Evolutionary conservation across 1,284 basidiomycete genomes (phyloP).

Genomic region (Marasmius sp.): DNA sequence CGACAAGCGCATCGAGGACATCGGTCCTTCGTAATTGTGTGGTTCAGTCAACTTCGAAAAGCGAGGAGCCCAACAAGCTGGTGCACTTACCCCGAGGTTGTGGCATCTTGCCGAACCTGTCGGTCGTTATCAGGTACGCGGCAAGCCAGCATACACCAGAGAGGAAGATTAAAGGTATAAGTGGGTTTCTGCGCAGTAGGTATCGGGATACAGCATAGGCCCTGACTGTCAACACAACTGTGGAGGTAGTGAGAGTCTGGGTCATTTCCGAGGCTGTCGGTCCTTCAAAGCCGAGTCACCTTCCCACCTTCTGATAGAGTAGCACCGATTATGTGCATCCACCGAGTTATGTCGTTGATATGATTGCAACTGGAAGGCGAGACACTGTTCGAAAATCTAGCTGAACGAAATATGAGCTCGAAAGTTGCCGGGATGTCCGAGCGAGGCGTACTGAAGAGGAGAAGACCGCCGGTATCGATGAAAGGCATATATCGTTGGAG

Average conservation of each 20-base stretch:
- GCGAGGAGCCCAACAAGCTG: too few species aligned
- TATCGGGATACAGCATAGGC: neutral
- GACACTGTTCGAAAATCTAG: neutral
- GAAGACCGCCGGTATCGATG: conserved; percentile 1
- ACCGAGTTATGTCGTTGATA: neutral
- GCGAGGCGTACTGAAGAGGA: neutral
- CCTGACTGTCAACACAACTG: neutral
- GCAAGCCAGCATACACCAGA: neutral
- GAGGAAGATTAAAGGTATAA: neutral
- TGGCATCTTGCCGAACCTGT: neutral
- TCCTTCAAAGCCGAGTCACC: neutral
- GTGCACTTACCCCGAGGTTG: too few species aligned
- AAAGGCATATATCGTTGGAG: conserved; percentile 8
- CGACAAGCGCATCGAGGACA: too few species aligned
- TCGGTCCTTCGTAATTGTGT: too few species aligned
- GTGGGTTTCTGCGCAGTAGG: neutral
- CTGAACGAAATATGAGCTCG: neutral
- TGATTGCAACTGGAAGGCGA: neutral
- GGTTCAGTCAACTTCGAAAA: too few species aligned
- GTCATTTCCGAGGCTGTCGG: neutral
- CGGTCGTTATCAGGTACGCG: neutral
- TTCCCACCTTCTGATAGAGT: neutral
- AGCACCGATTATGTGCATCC: neutral
- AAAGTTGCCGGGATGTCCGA: too few species aligned
- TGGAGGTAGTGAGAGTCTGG: neutral